Evolutionary conservation across 768 basidiomycete genomes (phyloP).

Genomic region (Tubosaeta brunneosetosa): DNA sequence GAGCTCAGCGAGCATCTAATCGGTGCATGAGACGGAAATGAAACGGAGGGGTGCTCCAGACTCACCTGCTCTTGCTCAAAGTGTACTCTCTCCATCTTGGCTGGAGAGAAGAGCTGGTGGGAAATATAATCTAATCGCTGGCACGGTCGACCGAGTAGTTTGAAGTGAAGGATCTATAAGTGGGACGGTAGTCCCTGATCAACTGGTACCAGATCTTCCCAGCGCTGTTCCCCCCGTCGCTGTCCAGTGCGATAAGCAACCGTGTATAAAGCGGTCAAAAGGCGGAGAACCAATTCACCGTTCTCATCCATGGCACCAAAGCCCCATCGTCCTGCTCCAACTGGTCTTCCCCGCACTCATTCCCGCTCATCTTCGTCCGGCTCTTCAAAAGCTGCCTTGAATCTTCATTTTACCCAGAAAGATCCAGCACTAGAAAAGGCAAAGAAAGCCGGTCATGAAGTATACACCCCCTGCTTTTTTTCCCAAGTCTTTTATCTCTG

Average conservation of each 20-base stretch:
- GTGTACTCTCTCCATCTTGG: slow-evolving; percentile 85
- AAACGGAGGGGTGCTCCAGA: neutral
- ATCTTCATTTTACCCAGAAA: slow-evolving; percentile 67
- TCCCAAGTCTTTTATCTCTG: slow-evolving; percentile 12
- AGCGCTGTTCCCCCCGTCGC: neutral
- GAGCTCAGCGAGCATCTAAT: slow-evolving; percentile 91
- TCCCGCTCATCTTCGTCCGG: slow-evolving; percentile 56
- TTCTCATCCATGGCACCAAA: slow-evolving; percentile 45
- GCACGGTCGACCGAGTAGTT: neutral
- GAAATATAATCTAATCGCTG: slow-evolving; percentile 16
- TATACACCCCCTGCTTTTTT: slow-evolving; percentile 28
- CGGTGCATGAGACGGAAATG: slow-evolving; percentile 3
- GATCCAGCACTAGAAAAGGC: slow-evolving; percentile 49
- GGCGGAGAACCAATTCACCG: slow-evolving; percentile 30
- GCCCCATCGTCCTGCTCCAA: slow-evolving; percentile 41
- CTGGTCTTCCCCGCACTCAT: slow-evolving; percentile 52
- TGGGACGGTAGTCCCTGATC: neutral
- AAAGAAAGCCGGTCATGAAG: slow-evolving; percentile 47
- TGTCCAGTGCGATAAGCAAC: slow-evolving; percentile 13
- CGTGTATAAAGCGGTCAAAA: slow-evolving; percentile 15
- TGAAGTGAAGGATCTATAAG: too few species aligned
- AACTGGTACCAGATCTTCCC: neutral
- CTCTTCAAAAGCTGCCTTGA: slow-evolving; percentile 52
- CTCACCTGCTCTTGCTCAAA: slow-evolving; percentile 87
- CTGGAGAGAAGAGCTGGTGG: neutral